Base-by-base conservation (phyloP, 1,139 yeast genomes). In the Debaryomycetaceae sp. region DNA sequence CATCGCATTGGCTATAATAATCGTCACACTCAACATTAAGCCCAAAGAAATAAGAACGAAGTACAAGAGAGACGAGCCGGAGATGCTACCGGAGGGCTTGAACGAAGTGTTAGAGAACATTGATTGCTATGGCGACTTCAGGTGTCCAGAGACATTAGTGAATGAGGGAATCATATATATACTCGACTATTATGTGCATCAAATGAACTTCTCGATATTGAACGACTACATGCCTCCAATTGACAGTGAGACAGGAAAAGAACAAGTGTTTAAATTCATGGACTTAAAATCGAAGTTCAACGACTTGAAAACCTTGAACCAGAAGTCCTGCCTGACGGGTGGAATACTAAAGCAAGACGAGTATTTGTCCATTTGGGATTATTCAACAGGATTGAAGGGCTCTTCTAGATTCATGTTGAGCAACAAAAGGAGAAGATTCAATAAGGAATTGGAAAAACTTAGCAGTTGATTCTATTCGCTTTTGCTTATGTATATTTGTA, bases 1-100 rank as follows among this genome's bases (percentile, higher is more conserved):
- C 36, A 80, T 86, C 39, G 95, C 97, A 0, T 62, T 89, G 45
- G 88, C 91, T 1, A 78, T 83, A 30, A 65, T 74, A 14, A 72
- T 73, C 31, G 66, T 75, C 6, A 60, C 75, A 3, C 62, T 73
- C 38, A 72, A 73, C 49, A 58, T 74, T 38, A 70, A 72, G 44
- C 76, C 77, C 1, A 54, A 56, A 34, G 75, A 72, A 40, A 54
- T 75, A 37, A 49, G 50, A 6, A 53, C 58, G 20, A 59, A 53
- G 34, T 60, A 59, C 45, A 53, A 55, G 34, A 51, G 48, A n/a
- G 57, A 55, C 13, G 59, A 58, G 24, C 36, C 46, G 17, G 44
- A 46, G 24, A 33, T 42, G 7, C 34, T 44, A 8, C 24, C 45
- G 11, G 45, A 49, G 8, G 48, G 49, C 9, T 49, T 62, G 40